Conservation (phyloP, 495 filamentous ascomycete species). For the Podospora fimiseda region DNA sequence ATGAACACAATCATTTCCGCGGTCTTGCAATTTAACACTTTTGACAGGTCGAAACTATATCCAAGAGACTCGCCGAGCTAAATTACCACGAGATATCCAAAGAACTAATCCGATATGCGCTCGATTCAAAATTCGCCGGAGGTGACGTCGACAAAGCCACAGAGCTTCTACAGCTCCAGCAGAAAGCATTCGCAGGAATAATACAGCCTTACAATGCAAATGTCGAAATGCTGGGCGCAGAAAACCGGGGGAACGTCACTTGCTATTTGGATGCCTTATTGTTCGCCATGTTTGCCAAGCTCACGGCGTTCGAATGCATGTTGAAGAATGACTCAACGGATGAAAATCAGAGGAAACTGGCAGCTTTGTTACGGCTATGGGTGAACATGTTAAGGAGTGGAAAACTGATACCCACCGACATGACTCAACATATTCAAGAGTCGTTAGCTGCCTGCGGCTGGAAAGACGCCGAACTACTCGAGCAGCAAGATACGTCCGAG, state of each 20-base stretch:
- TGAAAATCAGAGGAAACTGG: slow-evolving; percentile 64
- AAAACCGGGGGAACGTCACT: slow-evolving; percentile 78
- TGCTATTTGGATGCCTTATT: slow-evolving; percentile 91
- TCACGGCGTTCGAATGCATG: slow-evolving; percentile 88
- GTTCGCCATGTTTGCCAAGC: slow-evolving; percentile 90
- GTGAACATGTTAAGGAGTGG: slow-evolving; percentile 86
- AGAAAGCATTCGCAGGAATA: slow-evolving; percentile 74
- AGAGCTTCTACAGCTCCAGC: slow-evolving; percentile 65
- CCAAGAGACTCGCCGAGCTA: slow-evolving; percentile 42
- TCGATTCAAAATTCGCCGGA: slow-evolving; percentile 56
- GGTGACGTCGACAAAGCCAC: slow-evolving; percentile 70
- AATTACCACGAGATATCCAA: slow-evolving; percentile 52
- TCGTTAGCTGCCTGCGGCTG: slow-evolving; percentile 84
- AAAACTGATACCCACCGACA: slow-evolving; percentile 75
- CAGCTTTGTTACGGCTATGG: slow-evolving; percentile 74
- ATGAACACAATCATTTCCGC: not conserved
- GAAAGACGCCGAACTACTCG: slow-evolving; percentile 66
- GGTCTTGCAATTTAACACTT: not conserved
- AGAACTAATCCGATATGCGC: slow-evolving; percentile 63
- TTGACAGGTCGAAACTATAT: slow-evolving; percentile 50
- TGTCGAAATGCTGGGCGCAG: slow-evolving; percentile 72
- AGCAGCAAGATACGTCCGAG: slow-evolving; percentile 91
- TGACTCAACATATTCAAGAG: slow-evolving; percentile 77
- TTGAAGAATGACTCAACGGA: slow-evolving; percentile 55
- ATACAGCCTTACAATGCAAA: slow-evolving; percentile 64